A percentile compares a stretch with the other conserved stretches of the same genome.
phyloP scores from a whole-genome alignment of 331 rosid species.

The Spiraea crenata region DNA sequence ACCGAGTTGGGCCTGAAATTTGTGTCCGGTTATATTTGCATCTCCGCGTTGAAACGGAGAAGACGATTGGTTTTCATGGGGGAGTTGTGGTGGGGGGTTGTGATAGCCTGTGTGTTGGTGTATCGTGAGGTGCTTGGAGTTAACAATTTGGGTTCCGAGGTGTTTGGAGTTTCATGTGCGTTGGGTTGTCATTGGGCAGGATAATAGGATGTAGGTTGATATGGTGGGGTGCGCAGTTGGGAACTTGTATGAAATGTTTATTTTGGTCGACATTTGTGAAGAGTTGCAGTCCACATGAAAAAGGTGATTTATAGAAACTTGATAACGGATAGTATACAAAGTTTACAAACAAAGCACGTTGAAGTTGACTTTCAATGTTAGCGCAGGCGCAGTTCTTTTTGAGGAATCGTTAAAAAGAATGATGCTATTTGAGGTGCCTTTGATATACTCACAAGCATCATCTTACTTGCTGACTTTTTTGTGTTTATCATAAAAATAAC shows the following conservation, averaged over 20 bases:
- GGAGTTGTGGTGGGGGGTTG: not conserved
- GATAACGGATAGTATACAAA: not conserved
- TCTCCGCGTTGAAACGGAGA: slow-evolving; percentile 18
- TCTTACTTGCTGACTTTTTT: too few relatives aligned
- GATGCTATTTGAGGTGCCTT: too few relatives aligned
- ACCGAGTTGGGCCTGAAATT: slow-evolving; percentile 15
- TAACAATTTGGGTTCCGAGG: too few relatives aligned
- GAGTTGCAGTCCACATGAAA: slow-evolving; percentile 33
- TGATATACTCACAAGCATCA: too few relatives aligned
- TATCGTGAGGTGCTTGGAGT: not conserved
- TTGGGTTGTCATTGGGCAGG: slow-evolving; percentile 1
- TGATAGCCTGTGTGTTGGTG: not conserved
- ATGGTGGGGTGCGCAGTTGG: not conserved
- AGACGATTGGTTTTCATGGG: slow-evolving; percentile 16
- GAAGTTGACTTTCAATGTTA: not conserved
- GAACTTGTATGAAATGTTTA: not conserved
- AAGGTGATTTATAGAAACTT: slow-evolving; percentile 20
- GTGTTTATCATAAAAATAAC: too few relatives aligned
- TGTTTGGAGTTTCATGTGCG: not conserved
- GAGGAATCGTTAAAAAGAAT: too few relatives aligned
- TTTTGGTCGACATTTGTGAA: not conserved
- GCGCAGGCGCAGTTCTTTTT: too few relatives aligned
- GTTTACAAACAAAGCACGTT: not conserved
- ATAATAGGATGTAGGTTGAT: not conserved
- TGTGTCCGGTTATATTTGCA: not conserved